Evolutionary conservation across 1,284 basidiomycete genomes (phyloP).

Genomic region (Trametes pubescens): DNA sequence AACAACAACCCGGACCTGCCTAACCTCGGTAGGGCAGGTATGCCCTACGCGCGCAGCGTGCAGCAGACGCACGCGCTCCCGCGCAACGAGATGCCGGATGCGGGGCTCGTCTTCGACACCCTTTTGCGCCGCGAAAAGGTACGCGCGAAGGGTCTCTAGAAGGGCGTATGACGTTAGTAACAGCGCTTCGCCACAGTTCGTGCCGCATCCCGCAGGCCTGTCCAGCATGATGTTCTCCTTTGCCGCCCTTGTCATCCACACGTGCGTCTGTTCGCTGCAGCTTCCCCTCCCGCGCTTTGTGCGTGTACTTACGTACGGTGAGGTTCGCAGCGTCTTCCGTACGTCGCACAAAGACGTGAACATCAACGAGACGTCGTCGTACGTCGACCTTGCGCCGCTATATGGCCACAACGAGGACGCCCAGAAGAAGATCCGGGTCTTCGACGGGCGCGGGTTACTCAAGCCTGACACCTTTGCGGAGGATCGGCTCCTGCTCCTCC

Average conservation of each 20-base stretch:
- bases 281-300: not conserved
- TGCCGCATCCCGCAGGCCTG: conserved; percentile 78
- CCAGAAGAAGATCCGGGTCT: conserved; percentile 68
- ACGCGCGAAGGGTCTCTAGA: conserved; percentile 16
- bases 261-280: conserved; percentile 46
- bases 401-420: conserved; percentile 76
- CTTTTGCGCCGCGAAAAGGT: conserved; percentile 66
- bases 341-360: conserved; percentile 69
- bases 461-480: conserved; percentile 80
- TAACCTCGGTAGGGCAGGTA: conserved; percentile 76
- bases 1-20: conserved; percentile 77
- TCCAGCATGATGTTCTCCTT: conserved; percentile 85
- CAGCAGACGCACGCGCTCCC: conserved; percentile 73
- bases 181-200: conserved; percentile 56
- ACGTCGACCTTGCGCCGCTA: conserved; percentile 84
- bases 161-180: not conserved
- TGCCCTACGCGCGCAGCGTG: conserved; percentile 82
- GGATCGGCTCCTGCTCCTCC: conserved; percentile 81
- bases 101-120: conserved; percentile 81
- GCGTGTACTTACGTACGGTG: not conserved
- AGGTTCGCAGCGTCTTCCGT: conserved; percentile 66
- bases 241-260: conserved; percentile 84
- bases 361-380: conserved; percentile 88
- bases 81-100: conserved; percentile 73
- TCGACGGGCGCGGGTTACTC: conserved; percentile 72